These are phyloP conservation scores for Avena atlantica DNA, from an alignment of 176 grass and related monocot genomes.

Conservation along the genomic window DNA sequence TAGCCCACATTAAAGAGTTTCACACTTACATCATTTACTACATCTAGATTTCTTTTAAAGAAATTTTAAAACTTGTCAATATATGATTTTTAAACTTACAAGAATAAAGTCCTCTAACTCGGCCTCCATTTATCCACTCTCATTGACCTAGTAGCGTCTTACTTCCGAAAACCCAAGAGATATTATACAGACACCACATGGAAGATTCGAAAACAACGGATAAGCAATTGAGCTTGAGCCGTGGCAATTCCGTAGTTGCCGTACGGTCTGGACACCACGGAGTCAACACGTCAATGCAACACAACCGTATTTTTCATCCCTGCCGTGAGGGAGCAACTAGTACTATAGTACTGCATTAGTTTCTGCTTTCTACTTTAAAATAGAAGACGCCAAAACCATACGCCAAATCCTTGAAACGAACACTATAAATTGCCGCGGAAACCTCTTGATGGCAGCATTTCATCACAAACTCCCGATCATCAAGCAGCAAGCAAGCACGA, in stretches of 20 bases:
- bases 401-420: background rate
- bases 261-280: background rate
- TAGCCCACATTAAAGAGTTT: too few relatives aligned
- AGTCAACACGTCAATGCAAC: background rate
- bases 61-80: too few relatives aligned
- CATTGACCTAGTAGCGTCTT: too few relatives aligned
- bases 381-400: background rate
- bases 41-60: too few relatives aligned
- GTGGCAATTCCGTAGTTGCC: background rate
- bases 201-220: background rate
- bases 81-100: too few relatives aligned
- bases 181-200: too few relatives aligned
- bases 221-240: background rate
- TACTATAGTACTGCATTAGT: background rate
- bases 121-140: too few relatives aligned
- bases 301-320: background rate
- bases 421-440: conserved; percentile 1
- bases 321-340: background rate
- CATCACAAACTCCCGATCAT: background rate
- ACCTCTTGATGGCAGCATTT: background rate
- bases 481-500: background rate
- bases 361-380: background rate
- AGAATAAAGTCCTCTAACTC: too few relatives aligned
- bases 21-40: too few relatives aligned
- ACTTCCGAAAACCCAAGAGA: too few relatives aligned